Conservation (phyloP, 805 yeast genomes). For the Pichia sporocuriosa region DNA sequence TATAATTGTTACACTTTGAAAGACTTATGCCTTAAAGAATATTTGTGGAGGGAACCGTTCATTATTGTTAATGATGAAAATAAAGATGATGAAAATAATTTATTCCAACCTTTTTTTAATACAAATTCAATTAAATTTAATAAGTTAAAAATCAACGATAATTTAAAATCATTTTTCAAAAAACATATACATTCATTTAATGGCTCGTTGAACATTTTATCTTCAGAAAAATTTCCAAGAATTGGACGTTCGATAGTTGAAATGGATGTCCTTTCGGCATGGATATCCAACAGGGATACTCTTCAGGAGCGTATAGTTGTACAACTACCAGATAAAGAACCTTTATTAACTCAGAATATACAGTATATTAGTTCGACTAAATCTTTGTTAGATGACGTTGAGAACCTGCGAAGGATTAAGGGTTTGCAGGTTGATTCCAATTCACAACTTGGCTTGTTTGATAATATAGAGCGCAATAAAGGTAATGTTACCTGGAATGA, state of each 20-base stretch:
- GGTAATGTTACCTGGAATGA: conserved; percentile 38
- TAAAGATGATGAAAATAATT: not conserved
- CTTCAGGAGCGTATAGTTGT: conserved; percentile 40
- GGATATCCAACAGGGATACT: conserved; percentile 49
- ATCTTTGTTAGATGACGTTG: conserved; percentile 54
- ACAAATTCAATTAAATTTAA: conserved; percentile 22
- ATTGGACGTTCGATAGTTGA: conserved; percentile 63
- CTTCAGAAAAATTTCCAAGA: conserved; percentile 35
- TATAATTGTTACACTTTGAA: conserved; percentile 80
- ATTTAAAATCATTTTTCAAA: conserved; percentile 29
- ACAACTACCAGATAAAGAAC: conserved; percentile 24
- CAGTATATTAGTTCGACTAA: conserved; percentile 40
- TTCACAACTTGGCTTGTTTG: conserved; percentile 23
- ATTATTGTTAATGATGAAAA: conserved; percentile 10
- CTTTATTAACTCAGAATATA: conserved; percentile 11
- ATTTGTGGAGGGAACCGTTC: conserved; percentile 54
- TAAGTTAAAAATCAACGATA: conserved; percentile 24
- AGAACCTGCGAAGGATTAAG: conserved; percentile 39
- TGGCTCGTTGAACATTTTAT: conserved; percentile 25
- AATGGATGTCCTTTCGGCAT: conserved; percentile 57
- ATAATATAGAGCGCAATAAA: conserved; percentile 21
- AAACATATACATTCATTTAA: conserved; percentile 14
- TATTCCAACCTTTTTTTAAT: conserved; percentile 19
- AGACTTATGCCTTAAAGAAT: conserved; percentile 49
- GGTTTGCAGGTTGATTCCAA: conserved; percentile 29